Base-by-base conservation (phyloP, 208 protist species). In the Wallacemonas rigidus region DNA sequence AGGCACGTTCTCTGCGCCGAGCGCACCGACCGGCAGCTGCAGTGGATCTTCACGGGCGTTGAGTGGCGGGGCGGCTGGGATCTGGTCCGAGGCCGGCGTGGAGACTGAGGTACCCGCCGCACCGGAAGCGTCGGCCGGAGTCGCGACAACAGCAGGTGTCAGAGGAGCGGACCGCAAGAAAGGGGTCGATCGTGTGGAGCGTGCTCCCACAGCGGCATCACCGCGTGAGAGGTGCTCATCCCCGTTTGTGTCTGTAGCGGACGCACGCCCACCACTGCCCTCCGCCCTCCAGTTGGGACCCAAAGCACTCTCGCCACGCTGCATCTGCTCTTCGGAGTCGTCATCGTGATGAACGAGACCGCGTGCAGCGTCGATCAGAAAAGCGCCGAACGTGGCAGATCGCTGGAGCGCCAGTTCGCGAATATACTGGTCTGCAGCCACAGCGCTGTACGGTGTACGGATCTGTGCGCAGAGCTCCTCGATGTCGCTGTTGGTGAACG, bases 341-440 rank as follows among this genome's bases (percentile, higher is more conserved):
- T 51, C 47, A 14, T 51, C 47, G 14, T 8, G 11, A 15, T 26
- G 51, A n/a, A 56, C 0, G n/a, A 9, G 51, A n/a, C 36, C 56
- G 56, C 43, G 56, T 6, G 56, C 56, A 5, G 43, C 17, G 56
- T 56, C 51, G 15, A 62, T 62, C 56, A 62, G 43, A 43, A 62
- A 40, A 8, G 56, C 15, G 38, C 56, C 56, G 15, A 62, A 62
- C 5, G 56, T 62, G 56, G 56, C 9, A 8, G 56, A 38, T 6
- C 56, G 56, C 3, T 43, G 56, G 36, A 62, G 38, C 4, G 56
- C 56, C 6, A 62, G 38, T 0, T 62, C 56, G 14, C 56, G 56
- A 4, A 62, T 15, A 41, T 62, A 62, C 8, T 62, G 56, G 56
- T 62, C 56, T 5, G 56, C 56, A 7, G 38, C 56, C 7, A 62